phyloP scores from a whole-genome alignment of 73 alveolate genomes.

The Effrenium voratum region DNA sequence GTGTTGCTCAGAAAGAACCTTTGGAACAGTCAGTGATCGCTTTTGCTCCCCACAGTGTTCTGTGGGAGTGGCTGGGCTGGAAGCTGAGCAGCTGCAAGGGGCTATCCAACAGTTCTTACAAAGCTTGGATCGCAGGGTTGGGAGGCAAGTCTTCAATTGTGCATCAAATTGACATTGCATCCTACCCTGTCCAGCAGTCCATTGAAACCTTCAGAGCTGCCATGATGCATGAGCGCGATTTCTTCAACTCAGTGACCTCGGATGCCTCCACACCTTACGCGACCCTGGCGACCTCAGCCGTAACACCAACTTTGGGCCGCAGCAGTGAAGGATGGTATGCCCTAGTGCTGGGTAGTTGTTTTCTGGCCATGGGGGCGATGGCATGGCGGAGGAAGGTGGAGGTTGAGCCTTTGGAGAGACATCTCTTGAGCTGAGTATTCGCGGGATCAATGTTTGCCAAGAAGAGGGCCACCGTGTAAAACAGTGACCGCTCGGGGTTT shows the following conservation, averaged over 20 bases:
- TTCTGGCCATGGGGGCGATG: neutral
- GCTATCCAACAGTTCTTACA: slow-evolving; percentile 6
- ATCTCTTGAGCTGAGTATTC: neutral
- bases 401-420: neutral
- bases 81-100: slow-evolving; percentile 8
- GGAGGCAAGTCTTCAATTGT: neutral
- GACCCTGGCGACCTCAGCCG: neutral
- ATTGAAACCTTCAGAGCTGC: slow-evolving; percentile 25
- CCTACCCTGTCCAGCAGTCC: slow-evolving; percentile 8
- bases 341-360: neutral
- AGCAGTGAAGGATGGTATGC: neutral
- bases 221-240: slow-evolving; percentile 28
- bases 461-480: neutral
- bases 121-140: slow-evolving; percentile 17
- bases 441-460: neutral
- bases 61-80: slow-evolving; percentile 63
- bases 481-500: neutral
- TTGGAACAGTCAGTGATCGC: slow-evolving; percentile 31
- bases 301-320: neutral
- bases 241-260: slow-evolving; percentile 22
- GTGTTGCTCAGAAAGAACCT: neutral
- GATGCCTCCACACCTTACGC: neutral
- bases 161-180: neutral
- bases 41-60: slow-evolving; percentile 33
- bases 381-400: neutral